Evolutionary conservation across 1,284 basidiomycete species (phyloP).

Genomic region (Leccinum huronense): DNA sequence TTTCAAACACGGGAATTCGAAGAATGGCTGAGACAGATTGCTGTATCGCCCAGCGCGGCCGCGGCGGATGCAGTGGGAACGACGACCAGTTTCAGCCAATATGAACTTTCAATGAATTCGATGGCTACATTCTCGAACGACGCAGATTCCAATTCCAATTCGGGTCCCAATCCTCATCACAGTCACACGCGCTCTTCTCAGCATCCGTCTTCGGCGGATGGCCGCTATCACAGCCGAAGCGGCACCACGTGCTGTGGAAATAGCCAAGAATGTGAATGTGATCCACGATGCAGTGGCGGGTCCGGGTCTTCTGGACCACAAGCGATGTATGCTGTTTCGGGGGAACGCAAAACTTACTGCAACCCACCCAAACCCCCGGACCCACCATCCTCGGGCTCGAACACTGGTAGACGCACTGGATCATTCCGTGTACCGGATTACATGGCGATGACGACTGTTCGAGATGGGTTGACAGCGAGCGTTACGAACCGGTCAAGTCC

Average conservation of each 20-base stretch:
- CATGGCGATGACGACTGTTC: slow-evolving; percentile 35
- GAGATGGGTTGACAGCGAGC: slow-evolving; percentile 30
- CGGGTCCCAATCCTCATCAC: slow-evolving; percentile 9
- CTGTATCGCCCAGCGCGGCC: slow-evolving; percentile 18
- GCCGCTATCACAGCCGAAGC: slow-evolving; percentile 36
- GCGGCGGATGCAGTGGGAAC: slow-evolving; percentile 19
- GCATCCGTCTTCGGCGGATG: slow-evolving; percentile 24
- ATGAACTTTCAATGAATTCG: slow-evolving; percentile 31
- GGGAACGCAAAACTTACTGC: slow-evolving; percentile 23
- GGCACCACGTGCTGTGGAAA: slow-evolving; percentile 31
- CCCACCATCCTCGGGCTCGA: slow-evolving; percentile 11
- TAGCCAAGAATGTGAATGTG: slow-evolving; percentile 36
- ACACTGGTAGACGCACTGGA: slow-evolving; percentile 15
- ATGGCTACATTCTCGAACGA: slow-evolving; percentile 20
- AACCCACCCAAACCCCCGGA: slow-evolving; percentile 20
- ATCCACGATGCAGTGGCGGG: slow-evolving; percentile 14
- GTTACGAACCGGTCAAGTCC: slow-evolving; percentile 18
- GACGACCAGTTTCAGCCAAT: slow-evolving; percentile 24
- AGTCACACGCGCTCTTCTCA: slow-evolving; percentile 18
- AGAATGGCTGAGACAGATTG: slow-evolving; percentile 49
- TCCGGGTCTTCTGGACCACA: slow-evolving; percentile 12
- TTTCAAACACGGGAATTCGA: slow-evolving; percentile 42
- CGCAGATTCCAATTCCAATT: slow-evolving; percentile 16
- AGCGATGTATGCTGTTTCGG: slow-evolving; percentile 17
- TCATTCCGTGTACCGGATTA: slow-evolving; percentile 33